Evolutionary conservation across 2,329 filamentous ascomycete species (phyloP).

Genomic region (Pseudonectria foliicola): DNA sequence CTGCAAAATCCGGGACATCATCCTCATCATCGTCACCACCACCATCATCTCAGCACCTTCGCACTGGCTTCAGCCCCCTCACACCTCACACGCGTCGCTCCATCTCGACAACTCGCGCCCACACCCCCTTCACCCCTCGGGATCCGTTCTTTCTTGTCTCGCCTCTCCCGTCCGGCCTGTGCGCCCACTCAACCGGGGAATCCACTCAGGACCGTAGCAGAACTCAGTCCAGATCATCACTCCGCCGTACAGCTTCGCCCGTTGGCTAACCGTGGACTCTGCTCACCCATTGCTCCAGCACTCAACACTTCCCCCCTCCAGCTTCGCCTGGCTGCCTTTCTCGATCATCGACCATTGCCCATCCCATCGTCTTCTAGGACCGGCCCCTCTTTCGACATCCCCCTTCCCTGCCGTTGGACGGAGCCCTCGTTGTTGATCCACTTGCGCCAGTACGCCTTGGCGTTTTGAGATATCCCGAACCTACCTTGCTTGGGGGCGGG

Average conservation of each 20-base stretch:
- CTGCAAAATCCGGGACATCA: too few relatives aligned
- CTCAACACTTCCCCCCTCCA: slow-evolving; percentile 13
- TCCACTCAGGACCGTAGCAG: slow-evolving; percentile 1
- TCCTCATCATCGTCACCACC: too few relatives aligned
- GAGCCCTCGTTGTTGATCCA: slow-evolving; percentile 9
- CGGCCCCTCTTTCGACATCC: slow-evolving; percentile 12
- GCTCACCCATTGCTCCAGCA: slow-evolving; percentile 14
- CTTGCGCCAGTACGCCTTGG: slow-evolving; percentile 9
- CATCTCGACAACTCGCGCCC: slow-evolving; percentile 7
- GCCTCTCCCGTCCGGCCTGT: slow-evolving; percentile 1
- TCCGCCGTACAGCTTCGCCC: slow-evolving; percentile 13
- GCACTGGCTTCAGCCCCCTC: not conserved
- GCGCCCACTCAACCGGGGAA: slow-evolving; percentile 13
- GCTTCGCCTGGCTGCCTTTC: slow-evolving; percentile 20
- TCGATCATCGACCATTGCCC: slow-evolving; percentile 11
- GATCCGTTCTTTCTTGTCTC: slow-evolving; percentile 7
- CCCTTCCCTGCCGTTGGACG: slow-evolving; percentile 14
- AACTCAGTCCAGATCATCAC: slow-evolving; percentile 16
- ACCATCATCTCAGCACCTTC: too few relatives aligned
- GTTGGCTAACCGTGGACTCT: slow-evolving; percentile 5
- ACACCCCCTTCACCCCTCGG: slow-evolving; percentile 1
- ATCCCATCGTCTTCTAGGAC: slow-evolving; percentile 10
- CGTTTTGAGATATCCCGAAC: slow-evolving; percentile 22
- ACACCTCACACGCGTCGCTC: not conserved
- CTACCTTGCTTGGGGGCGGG: slow-evolving; percentile 10